Base-by-base conservation (phyloP, 164 flowering plant genomes). In the Brasenia schreberi region DNA sequence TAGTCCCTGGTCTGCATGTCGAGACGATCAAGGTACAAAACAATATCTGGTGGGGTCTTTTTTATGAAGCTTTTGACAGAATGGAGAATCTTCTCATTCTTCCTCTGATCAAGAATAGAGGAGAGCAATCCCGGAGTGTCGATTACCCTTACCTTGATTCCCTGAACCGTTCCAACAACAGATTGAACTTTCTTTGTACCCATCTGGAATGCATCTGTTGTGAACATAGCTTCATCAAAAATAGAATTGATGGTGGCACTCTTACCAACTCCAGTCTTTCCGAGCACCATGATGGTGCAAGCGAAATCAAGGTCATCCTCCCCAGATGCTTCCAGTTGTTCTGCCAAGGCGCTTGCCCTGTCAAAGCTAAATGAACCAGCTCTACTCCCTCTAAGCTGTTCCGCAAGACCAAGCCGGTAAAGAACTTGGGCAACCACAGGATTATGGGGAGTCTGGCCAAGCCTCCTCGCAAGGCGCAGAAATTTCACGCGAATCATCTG, bases 371-470 rank as follows among this genome's bases (percentile, higher is more conserved):
- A 94, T 43, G 93, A 87, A 71, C 87, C 97, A 68, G 78, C 89
- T 62, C 96, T 80, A 59, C 96, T 65, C 44, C 94, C 96, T 59
- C 93, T 81, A 33, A 94, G 76, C 86, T 94, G 99, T 69, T 94
- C 97, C 59, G 99, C 99, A 43, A 94, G 80, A 10, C 99, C 99
- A 53, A 94, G 79, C 72, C 97, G 81, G 78, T 94, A 94, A 69
- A 94, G 78, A 66, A 94, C 99, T 73, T 94, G 99, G 63, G 99
- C 97, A 65, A 94, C 99, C 49, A 94, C 99, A 75, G 88, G 93
- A 80, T 94, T 94, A 74, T 94, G 99, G n/a, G 99, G 97, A 67
- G 99, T 94, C 78, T 94, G 99, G 42, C 99, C 99, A 68, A 91
- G 97, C 74, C 99, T 81, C 74, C 82, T 87, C n/a, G 99, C 97